Evolutionary conservation across 306 rosid species (phyloP), one percentile per base, ranked within the genome.

Genomic region (Delonix regia): DNA sequence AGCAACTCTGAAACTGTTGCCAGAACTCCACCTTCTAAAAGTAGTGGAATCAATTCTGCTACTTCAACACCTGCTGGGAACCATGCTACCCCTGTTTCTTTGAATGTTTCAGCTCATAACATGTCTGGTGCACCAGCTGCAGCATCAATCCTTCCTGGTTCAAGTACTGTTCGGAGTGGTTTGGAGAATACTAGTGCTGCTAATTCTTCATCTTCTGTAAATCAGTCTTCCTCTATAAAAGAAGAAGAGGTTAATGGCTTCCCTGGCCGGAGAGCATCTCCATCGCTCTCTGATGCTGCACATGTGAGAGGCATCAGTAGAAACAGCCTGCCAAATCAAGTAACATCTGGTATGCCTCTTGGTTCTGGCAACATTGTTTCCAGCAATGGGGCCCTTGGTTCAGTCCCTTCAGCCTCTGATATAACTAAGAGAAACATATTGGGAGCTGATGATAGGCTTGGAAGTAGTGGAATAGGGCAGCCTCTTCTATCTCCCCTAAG

Each of bases 11-110:
- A 90, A 68, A 74, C 77, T 42, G 57, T 85, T 79, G 80, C 86
- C 6, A 85, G 82, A 83, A 89, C 96, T 39, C 96, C 97, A 52
- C 96, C 96, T 79, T 67, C 89, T 22, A 90, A 87, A 85, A 87
- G 52, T 77, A 83, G 89, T 71, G 67, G 53, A 18, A 78, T 83
- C 79, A 79, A 83, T 78, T 80, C 91, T 72, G 84, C 89, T 77
- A 63, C 80, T 62, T 79, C 87, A 73, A 85, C 91, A 71, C 95
- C 97, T 62, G 34, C 82, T 9, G 91, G 78, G 42, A 87, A 70
- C 80, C 86, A 68, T 75, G 62, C 87, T 71, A 55, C 87, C 42
- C 80, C 93, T 30, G 71, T 84, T 52, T 75, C 90, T 28, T 59
- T 81, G 78, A 92, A 85, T 87, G 82, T 89, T 75, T 44, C 86